Base-by-base conservation (phyloP, 257 asterid species). In the Handroanthus guayacan region DNA sequence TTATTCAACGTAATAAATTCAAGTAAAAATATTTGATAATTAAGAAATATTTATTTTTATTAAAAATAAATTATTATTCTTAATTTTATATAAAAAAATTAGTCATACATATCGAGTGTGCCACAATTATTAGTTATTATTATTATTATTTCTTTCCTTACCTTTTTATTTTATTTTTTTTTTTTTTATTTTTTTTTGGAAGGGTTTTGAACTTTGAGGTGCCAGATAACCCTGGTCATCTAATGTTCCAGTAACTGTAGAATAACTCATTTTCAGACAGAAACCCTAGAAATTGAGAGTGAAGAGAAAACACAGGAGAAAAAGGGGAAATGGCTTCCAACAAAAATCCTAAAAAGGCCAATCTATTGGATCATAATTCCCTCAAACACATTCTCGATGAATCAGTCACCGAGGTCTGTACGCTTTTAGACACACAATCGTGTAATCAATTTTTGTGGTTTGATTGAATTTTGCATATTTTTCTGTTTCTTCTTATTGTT, bases 371-470 rank as follows among this genome's bases (percentile, higher is more conserved):
- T 76, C 98, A 95, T 69, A 85, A 87, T 69, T 92, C 98, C 47
- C 84, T 95, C 91, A 95, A 94, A 63, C 87, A 87, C 84, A 51
- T 91, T 57, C 97, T 93, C 50, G 99, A 95, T 77, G 98, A 95
- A 43, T 89, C 98, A 7, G 97, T 87, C 34, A 76, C 90, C 47
- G 97, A 95, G 97, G 99, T 95, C 48, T 25, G 64, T 47, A 6
- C 56, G 9, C 20, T 13, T 63, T 45, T 17, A 20, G 8, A 9
- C 58, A 36, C 62, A 7, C 50, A 48, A 66, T 25, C 62, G 43
- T 43, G 8, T 56, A n/a, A 16, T 75, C 17, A 66, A 3, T 43
- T 18, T 51, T 44, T 1, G 13, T 43, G 55, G 3, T 60, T 67
- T 25, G 10, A 14, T 69, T 12, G 10, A 38, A 18, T 25, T 57